Evolutionary conservation across 805 yeast species (phyloP), one percentile per base, ranked within the genome.

Genomic region (Saccharomycopsis guyanensis): DNA sequence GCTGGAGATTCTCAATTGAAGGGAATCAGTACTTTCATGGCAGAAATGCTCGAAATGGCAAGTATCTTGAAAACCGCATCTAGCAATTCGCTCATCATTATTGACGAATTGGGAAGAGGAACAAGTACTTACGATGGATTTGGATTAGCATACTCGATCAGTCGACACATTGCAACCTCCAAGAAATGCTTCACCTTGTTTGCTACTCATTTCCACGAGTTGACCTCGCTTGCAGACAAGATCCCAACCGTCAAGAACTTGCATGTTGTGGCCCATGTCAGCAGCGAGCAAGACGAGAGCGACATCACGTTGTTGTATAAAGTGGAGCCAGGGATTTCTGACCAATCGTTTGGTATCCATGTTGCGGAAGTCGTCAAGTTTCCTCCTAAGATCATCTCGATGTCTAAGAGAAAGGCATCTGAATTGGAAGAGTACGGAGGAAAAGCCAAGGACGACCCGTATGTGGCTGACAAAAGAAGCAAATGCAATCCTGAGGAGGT

Each of bases 201-300:
- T 71, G 97, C 98, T 0, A 93, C 98, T 0, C 98, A 93, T 69
- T 93, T 93, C 72, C 97, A 93, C 63, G 98, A 93, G 62, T 71
- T 93, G 50, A 93, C 97, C 1, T 81, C 82, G 29, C 68, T 93
- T 42, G 71, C 94, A 0, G 80, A 79, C 16, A 72, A 72, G 53
- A 66, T 77, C 36, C 60, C 70, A 10, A 75, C 79, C 2, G 96
- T 91, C 1, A 72, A 75, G 42, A 93, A 93, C 62, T 66, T 87
- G 56, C 96, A 93, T 57, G 98, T 93, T 39, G 93, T 86, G 8
- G 97, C 97, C 0, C 95, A 87, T 56, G 81, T 88, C 34, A 86
- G 80, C 43, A 71, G 73, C 34, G 65, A 53, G 1, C 54, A 54
- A 20, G 58, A 56, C 3, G 49, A 53, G 13, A 57, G 59, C 10